Conservation (phyloP, 2,329 filamentous ascomycete species). For the Corniculantispora saksenae region DNA sequence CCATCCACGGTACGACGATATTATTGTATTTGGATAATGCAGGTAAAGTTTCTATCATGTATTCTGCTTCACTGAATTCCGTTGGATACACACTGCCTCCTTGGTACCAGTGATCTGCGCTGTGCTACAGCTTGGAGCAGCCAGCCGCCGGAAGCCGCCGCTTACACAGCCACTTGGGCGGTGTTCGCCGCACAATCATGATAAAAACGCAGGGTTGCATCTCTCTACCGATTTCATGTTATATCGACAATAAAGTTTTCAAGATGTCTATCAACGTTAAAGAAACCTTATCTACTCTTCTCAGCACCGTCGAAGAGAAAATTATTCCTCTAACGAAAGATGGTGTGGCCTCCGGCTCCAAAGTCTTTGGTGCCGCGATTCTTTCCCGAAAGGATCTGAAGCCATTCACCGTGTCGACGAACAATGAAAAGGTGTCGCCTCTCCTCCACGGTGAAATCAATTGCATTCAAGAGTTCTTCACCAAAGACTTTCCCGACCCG, state of each 20-base stretch:
- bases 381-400: conserved; percentile 43
- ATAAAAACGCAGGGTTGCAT: background rate
- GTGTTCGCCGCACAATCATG: background rate
- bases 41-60: background rate
- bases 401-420: conserved; percentile 53
- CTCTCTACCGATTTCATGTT: background rate
- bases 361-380: conserved; percentile 59
- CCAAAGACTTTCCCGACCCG: conserved; percentile 34
- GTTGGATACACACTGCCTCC: background rate
- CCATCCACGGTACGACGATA: too few species aligned
- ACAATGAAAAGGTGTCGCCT: conserved; percentile 56
- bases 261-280: conserved; percentile 24
- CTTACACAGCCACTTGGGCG: background rate
- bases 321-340: conserved; percentile 53
- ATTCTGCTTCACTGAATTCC: background rate
- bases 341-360: conserved; percentile 54
- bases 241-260: conserved; percentile 20
- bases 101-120: background rate
- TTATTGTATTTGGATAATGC: background rate
- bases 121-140: background rate
- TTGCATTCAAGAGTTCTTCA: conserved; percentile 61
- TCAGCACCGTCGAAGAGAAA: conserved; percentile 43
- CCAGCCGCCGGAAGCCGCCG: conserved; percentile 22
- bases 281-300: conserved; percentile 41
- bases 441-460: conserved; percentile 62